A percentile compares a stretch with the other conserved stretches of the same genome.
Conservation (phyloP, 345 rosid genomes). For the Hevea brasiliensis region DNA sequence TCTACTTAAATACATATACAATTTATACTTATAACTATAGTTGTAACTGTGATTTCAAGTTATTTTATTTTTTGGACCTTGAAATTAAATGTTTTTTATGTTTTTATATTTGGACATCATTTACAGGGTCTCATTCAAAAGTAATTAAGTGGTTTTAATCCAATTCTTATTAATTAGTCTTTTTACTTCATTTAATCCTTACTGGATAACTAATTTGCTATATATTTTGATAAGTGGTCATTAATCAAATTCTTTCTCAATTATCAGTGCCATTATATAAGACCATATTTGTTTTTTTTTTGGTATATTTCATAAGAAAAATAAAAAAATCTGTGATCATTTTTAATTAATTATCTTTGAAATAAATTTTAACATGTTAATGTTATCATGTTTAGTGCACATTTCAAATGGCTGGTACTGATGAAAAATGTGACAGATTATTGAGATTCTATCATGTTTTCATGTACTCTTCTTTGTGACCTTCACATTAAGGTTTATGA, state of each 20-base stretch:
- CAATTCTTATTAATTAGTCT: not conserved
- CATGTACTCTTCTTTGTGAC: not conserved
- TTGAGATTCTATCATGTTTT: not conserved
- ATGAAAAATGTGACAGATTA: not conserved
- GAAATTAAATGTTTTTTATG: not conserved
- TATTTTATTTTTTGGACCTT: too few relatives aligned
- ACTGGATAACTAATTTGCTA: not conserved
- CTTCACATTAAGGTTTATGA: not conserved
- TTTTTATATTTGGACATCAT: not conserved
- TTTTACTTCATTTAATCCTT: too few relatives aligned
- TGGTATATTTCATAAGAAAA: not conserved
- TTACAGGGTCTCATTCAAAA: not conserved
- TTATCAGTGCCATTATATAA: not conserved
- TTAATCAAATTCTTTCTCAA: not conserved
- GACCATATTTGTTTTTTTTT: not conserved
- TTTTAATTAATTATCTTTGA: not conserved
- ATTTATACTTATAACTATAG: too few relatives aligned
- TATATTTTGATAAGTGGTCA: not conserved
- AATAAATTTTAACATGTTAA: not conserved
- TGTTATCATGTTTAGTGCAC: not conserved
- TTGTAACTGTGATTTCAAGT: too few relatives aligned
- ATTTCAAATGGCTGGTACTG: not conserved
- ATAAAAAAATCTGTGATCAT: not conserved
- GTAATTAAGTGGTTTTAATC: not conserved
- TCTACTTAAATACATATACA: too few relatives aligned